phyloP scores from a whole-genome alignment of 2,329 filamentous ascomycete species.

The Dactylellina parvicollis region DNA sequence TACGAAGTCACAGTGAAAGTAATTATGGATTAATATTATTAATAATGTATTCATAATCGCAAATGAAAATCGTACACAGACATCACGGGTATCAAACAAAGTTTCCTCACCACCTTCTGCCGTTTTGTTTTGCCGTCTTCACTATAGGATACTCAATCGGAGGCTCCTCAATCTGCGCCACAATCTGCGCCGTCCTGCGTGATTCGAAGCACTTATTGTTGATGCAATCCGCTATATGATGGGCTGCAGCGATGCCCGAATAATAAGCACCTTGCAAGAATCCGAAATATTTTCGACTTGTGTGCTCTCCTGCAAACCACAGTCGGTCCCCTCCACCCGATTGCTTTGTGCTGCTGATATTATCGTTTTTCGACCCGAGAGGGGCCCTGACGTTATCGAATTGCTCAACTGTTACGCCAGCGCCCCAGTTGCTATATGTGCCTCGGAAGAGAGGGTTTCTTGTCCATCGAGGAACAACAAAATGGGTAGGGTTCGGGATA shows the following conservation, averaged over 20 bases:
- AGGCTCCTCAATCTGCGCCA: conserved; percentile 32
- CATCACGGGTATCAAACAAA: too few relatives aligned
- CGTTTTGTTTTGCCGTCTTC: conserved; percentile 1
- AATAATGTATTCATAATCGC: too few relatives aligned
- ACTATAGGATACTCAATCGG: conserved; percentile 1
- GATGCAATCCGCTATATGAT: conserved; percentile 55
- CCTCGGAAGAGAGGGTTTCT: conserved; percentile 55
- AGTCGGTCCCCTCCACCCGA: conserved; percentile 50
- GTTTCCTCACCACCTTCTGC: conserved; percentile 14
- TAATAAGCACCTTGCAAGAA: conserved; percentile 56
- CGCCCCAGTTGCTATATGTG: conserved; percentile 55
- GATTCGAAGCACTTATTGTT: conserved; percentile 42
- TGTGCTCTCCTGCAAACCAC: conserved; percentile 56
- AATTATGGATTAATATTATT: too few relatives aligned
- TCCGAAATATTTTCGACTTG: conserved; percentile 56
- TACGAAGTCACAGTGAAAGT: too few relatives aligned
- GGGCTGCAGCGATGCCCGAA: conserved; percentile 47
- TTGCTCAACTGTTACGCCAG: conserved; percentile 54
- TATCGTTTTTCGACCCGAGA: conserved; percentile 1
- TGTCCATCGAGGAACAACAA: conserved; percentile 72
- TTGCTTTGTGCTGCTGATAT: conserved; percentile 10
- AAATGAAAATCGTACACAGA: too few relatives aligned
- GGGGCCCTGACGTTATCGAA: conserved; percentile 55
- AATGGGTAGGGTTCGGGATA: conserved; percentile 70
- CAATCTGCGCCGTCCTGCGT: conserved; percentile 36